These are phyloP conservation scores for Pythium phragmitis DNA, from an alignment of 352 stramenopile genomes.

Conservation along the genomic window DNA sequence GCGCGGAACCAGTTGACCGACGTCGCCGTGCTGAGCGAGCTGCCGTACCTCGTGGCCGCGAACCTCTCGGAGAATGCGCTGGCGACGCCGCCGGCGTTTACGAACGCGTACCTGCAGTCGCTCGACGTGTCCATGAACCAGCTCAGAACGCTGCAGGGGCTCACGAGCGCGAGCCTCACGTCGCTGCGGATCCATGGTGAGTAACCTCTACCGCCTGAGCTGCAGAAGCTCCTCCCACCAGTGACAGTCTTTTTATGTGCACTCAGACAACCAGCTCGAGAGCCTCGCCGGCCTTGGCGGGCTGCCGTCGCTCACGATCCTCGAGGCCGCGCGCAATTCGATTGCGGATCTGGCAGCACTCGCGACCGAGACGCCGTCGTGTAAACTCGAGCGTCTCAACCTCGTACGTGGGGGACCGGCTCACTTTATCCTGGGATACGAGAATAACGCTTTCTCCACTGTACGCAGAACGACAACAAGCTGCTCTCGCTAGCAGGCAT, in stretches of 20 bases:
- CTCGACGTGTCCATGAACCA: constrained; percentile 74
- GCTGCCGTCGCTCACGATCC: constrained; percentile 44
- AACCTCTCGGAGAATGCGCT: constrained; percentile 66
- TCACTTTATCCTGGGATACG: too few species aligned
- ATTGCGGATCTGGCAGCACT: constrained; percentile 49
- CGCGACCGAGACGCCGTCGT: constrained; percentile 27
- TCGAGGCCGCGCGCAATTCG: constrained; percentile 57
- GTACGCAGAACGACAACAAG: constrained; percentile 67
- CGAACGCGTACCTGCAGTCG: constrained; percentile 62
- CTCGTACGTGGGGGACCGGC: constrained; percentile 36
- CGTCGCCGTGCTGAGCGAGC: constrained; percentile 39
- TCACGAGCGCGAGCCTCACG: constrained; percentile 47
- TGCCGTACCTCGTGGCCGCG: constrained; percentile 58
- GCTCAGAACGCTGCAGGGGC: constrained; percentile 48
- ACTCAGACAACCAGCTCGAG: constrained; percentile 44
- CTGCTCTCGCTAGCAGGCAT: constrained; percentile 52
- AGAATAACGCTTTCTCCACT: neutral
- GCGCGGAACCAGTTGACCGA: constrained; percentile 68
- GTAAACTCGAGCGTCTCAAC: constrained; percentile 51
- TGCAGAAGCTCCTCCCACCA: too few species aligned
- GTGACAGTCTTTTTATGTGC: neutral
- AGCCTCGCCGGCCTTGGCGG: constrained; percentile 45
- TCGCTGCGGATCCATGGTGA: constrained; percentile 67
- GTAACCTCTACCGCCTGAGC: neutral
- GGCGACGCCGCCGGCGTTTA: constrained; percentile 31